These are phyloP conservation scores for Lasiosphaeriaceae sp. DNA, from an alignment of 495 filamentous ascomycete genomes.

Conservation along the genomic window DNA sequence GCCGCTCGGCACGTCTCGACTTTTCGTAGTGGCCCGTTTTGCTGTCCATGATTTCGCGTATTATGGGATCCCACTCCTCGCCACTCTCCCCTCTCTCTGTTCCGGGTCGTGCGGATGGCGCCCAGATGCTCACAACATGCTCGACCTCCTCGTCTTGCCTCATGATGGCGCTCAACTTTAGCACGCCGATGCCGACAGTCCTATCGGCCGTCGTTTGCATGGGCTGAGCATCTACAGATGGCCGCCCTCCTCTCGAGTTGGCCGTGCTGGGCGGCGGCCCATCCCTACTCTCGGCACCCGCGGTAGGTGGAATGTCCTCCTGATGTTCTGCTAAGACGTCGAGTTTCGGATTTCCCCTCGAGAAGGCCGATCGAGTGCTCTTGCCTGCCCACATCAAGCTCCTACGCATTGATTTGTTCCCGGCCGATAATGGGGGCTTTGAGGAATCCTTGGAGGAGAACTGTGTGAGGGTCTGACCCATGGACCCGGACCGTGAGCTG, in stretches of 20 bases:
- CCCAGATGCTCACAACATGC: slow-evolving; percentile 75
- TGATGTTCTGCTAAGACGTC: slow-evolving; percentile 46
- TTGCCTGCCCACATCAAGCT: slow-evolving; percentile 80
- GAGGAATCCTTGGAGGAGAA: slow-evolving; percentile 31
- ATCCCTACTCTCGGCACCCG: slow-evolving; percentile 36
- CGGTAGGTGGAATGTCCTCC: slow-evolving; percentile 34
- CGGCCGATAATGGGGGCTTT: slow-evolving; percentile 39
- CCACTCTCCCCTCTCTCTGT: slow-evolving; percentile 51
- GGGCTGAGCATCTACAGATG: slow-evolving; percentile 45
- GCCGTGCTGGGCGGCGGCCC: slow-evolving; percentile 53
- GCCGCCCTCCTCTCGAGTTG: slow-evolving; percentile 42
- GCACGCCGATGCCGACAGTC: slow-evolving; percentile 73
- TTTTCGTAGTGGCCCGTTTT: slow-evolving; percentile 68
- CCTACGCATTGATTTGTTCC: slow-evolving; percentile 61
- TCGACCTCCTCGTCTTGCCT: slow-evolving; percentile 73
- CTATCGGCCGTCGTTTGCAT: slow-evolving; percentile 44
- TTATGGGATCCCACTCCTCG: slow-evolving; percentile 72
- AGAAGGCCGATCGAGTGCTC: slow-evolving; percentile 45
- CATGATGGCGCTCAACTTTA: slow-evolving; percentile 76
- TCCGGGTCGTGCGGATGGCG: slow-evolving; percentile 45
- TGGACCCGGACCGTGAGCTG: slow-evolving; percentile 40
- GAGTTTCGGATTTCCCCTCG: slow-evolving; percentile 43
- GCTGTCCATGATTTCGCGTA: slow-evolving; percentile 71
- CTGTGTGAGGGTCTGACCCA: slow-evolving; percentile 30
- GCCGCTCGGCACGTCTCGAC: slow-evolving; percentile 61